These are phyloP conservation scores for Pseudocercospora eumusae DNA, from an alignment of 2,329 filamentous ascomycete species.

Conservation along the genomic window DNA sequence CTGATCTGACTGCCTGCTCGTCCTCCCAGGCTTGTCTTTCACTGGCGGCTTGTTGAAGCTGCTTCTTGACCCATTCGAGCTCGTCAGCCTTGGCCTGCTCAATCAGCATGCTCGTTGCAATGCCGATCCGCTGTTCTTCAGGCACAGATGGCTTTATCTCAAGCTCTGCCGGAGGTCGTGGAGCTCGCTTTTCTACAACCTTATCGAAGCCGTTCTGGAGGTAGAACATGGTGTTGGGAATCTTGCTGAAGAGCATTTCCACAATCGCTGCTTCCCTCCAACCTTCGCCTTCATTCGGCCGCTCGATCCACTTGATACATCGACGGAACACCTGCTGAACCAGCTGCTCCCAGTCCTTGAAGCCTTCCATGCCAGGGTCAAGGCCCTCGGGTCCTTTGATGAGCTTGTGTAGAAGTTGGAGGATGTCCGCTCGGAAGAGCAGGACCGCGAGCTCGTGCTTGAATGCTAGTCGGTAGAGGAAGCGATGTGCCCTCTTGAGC, in stretches of 20 bases:
- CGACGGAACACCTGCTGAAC: slow-evolving; percentile 79
- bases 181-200: slow-evolving; percentile 66
- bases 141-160: slow-evolving; percentile 75
- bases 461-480: slow-evolving; percentile 90
- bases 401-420: slow-evolving; percentile 84
- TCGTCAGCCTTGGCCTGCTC: slow-evolving; percentile 76
- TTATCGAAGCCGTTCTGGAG: slow-evolving; percentile 89
- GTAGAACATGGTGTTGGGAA: slow-evolving; percentile 77
- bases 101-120: slow-evolving; percentile 76
- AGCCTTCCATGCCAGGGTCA: slow-evolving; percentile 64
- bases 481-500: slow-evolving; percentile 87
- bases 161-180: slow-evolving; percentile 74
- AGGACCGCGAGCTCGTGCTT: slow-evolving; percentile 90
- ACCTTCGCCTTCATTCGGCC: slow-evolving; percentile 55
- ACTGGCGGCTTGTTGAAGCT: slow-evolving; percentile 66
- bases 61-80: slow-evolving; percentile 77
- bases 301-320: slow-evolving; percentile 72
- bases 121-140: slow-evolving; percentile 66
- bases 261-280: slow-evolving; percentile 76
- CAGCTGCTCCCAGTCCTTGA: slow-evolving; percentile 88
- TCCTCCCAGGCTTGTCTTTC: slow-evolving; percentile 78
- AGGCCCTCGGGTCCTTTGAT: slow-evolving; percentile 83
- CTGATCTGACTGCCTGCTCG: slow-evolving; percentile 63
- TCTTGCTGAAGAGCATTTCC: slow-evolving; percentile 94
- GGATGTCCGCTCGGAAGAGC: slow-evolving; percentile 86